phyloP scores from a whole-genome alignment of 768 basidiomycete genomes.

The Punctularia strigosozonata region DNA sequence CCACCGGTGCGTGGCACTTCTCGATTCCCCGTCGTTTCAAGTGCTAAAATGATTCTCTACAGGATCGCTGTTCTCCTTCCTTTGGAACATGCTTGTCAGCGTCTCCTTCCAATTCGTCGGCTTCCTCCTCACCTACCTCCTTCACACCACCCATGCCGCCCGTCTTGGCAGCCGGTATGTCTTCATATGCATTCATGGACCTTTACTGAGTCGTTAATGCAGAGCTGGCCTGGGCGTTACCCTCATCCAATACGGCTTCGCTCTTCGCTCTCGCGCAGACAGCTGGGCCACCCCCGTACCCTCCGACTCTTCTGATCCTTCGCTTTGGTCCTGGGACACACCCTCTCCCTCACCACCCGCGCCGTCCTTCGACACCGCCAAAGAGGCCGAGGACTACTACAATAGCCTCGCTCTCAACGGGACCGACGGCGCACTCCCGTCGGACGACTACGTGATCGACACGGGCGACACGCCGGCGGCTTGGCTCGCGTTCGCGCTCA shows the following conservation, averaged over 20 bases:
- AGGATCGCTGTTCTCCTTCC: slow-evolving; percentile 76
- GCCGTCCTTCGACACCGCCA: slow-evolving; percentile 31
- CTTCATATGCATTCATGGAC: no score
- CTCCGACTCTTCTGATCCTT: not conserved
- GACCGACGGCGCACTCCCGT: slow-evolving; percentile 3
- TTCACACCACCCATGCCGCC: slow-evolving; percentile 88
- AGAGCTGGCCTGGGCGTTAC: slow-evolving; percentile 94
- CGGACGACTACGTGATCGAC: slow-evolving; percentile 7
- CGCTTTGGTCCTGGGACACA: not conserved
- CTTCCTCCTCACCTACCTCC: slow-evolving; percentile 84
- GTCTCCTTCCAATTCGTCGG: slow-evolving; percentile 97
- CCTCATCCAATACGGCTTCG: slow-evolving; percentile 91
- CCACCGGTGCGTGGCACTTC: no score
- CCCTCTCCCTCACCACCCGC: not conserved
- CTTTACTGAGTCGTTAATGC: no score
- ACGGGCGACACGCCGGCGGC: slow-evolving; percentile 61
- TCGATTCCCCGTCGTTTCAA: no score
- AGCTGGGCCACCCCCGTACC: no score
- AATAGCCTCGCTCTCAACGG: slow-evolving; percentile 13
- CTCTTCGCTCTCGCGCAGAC: slow-evolving; percentile 47
- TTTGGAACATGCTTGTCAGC: slow-evolving; percentile 89
- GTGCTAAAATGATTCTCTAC: no score
- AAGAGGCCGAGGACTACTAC: slow-evolving; percentile 35
- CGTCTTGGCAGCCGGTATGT: slow-evolving; percentile 86
- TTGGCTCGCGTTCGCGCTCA: slow-evolving; percentile 91